phyloP scores from a whole-genome alignment of 495 filamentous ascomycete genomes.

The Aspergillus leporis region DNA sequence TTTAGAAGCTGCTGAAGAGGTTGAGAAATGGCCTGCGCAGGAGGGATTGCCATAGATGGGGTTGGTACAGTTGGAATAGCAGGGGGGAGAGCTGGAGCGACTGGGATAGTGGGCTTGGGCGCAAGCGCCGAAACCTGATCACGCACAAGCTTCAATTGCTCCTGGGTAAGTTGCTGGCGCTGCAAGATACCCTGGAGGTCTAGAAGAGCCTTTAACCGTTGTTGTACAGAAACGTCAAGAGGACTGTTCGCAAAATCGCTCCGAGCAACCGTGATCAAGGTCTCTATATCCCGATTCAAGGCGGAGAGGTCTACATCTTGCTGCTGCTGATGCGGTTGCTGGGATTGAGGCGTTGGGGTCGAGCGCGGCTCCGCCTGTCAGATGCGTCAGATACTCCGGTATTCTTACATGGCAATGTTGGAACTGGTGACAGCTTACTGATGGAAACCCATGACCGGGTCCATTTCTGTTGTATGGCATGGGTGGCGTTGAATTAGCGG shows the following conservation, averaged over 20 bases:
- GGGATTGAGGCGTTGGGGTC: slow-evolving; percentile 41
- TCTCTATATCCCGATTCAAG: slow-evolving; percentile 78
- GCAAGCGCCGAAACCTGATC: slow-evolving; percentile 75
- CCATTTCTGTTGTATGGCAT: slow-evolving; percentile 36
- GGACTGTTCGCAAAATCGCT: slow-evolving; percentile 71
- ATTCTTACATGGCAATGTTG: not conserved
- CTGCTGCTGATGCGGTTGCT: slow-evolving; percentile 21
- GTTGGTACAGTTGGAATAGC: slow-evolving; percentile 25
- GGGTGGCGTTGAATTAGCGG: slow-evolving; percentile 18
- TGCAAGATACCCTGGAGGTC: slow-evolving; percentile 82
- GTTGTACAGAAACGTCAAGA: slow-evolving; percentile 70
- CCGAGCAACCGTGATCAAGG: slow-evolving; percentile 68
- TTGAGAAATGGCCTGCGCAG: slow-evolving; percentile 37
- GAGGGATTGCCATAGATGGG: slow-evolving; percentile 34
- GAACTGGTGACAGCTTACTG: slow-evolving; percentile 29
- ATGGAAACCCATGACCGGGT: slow-evolving; percentile 31
- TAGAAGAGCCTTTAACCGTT: slow-evolving; percentile 79
- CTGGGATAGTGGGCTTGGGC: slow-evolving; percentile 28
- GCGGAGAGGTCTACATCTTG: slow-evolving; percentile 56
- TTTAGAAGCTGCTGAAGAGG: slow-evolving; percentile 46
- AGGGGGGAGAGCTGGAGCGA: slow-evolving; percentile 23
- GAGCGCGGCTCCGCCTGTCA: slow-evolving; percentile 26
- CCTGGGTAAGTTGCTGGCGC: slow-evolving; percentile 72
- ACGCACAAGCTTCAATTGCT: slow-evolving; percentile 76
- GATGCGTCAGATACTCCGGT: slow-evolving; percentile 19